Evolutionary conservation across 2,329 filamentous ascomycete genomes (phyloP), one percentile per base, ranked within the genome.

Genomic region (Amesomyces nigricolor): DNA sequence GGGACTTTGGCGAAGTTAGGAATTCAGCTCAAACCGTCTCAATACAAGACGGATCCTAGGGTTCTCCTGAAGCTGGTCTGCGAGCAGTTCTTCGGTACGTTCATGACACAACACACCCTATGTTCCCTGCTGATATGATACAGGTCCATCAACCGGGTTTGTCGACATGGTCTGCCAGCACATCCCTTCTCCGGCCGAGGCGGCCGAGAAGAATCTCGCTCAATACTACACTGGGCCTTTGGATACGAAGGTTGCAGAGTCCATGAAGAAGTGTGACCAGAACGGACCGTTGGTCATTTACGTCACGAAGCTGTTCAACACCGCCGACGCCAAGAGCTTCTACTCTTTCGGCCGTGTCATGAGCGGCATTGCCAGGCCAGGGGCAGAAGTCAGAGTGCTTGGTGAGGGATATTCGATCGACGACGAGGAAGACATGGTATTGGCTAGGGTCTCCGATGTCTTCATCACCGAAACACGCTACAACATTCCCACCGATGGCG

Each of bases 351-450:
- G 94, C 11, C 84, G 92, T 60, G 90, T 99, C 2, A 81, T 97
- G 78, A 96, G 92, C 66, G 94, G 94, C 54, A 94, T 89, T 30
- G 94, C 88, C 22, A 85, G 83, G 32, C 87, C 91, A 17, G 88
- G 89, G 16, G 80, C 87, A 66, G 84, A 89, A 63, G 90, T 99
- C 14, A 86, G 94, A 40, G 91, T 99, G 11, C 82, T 99, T 1
- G 94, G 94, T 47, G 94, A 99, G 69, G 89, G 89, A 5, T 99
- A 97, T 72, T 96, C 91, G 4, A 82, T 96, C 13, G 94, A 99
- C 63, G 94, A 99, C 62, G 91, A 97, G 68, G 94, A 99, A 77
- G 94, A 99, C 66, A 97, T 97, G 90, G 88, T 87, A 0, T 78
- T 85, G 66, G 90, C 90, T 29, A 92, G 87, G 0, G 87, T 99